phyloP scores from a whole-genome alignment of 1,284 basidiomycete genomes.

The Cryptococcus sp. region DNA sequence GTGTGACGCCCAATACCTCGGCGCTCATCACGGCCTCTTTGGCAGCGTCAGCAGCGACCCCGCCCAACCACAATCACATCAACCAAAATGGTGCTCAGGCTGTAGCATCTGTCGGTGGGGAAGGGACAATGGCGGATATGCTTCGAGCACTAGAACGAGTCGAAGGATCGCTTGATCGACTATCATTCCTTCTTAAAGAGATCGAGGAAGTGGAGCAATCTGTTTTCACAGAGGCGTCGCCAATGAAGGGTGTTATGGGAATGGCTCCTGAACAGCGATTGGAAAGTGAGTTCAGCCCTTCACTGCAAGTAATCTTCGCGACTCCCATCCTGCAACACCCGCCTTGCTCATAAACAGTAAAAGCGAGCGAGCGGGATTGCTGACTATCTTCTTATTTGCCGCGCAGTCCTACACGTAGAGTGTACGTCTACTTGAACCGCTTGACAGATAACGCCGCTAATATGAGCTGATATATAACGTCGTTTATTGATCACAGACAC shows the following conservation, averaged over 20 bases:
- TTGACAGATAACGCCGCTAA: not conserved
- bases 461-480: not conserved
- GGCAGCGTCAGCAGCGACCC: not conserved
- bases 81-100: not conserved
- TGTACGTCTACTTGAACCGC: not conserved
- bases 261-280: no score
- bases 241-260: no score
- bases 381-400: not conserved
- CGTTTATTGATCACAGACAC: conserved; percentile 8
- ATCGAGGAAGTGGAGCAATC: not conserved
- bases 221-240: no score
- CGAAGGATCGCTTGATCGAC: not conserved
- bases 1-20: conserved; percentile 16
- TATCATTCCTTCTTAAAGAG: not conserved
- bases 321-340: no score
- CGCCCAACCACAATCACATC: not conserved
- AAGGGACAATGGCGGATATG: not conserved
- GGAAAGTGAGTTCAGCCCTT: no score
- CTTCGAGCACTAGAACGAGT: not conserved
- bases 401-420: not conserved
- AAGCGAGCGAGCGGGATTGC: not conserved
- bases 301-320: no score
- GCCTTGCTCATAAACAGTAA: no score
- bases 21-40: conserved; percentile 3
- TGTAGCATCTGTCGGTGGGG: not conserved